Conservation (phyloP, 2,329 filamentous ascomycete species). For the Thelonectria olida region DNA sequence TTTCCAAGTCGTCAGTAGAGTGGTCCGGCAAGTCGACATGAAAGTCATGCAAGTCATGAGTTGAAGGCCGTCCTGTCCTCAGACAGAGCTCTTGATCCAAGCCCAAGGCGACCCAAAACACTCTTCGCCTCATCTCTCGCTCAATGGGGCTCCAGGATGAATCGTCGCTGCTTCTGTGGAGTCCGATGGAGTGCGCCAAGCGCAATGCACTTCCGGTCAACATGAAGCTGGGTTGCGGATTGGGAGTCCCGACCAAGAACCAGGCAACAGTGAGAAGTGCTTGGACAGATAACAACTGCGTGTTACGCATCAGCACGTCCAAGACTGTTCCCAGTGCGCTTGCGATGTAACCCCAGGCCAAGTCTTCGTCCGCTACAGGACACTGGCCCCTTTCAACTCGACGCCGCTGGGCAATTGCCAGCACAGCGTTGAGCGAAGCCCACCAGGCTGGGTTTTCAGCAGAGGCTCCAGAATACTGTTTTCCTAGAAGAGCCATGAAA, state of each 20-base stretch:
- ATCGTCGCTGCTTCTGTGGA: not conserved
- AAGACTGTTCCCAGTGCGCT: not conserved
- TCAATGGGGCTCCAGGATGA: not conserved
- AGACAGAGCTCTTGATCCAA: not conserved
- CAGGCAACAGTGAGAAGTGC: not conserved
- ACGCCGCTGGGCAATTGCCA: not conserved
- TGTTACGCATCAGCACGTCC: not conserved
- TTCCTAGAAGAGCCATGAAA: conserved; percentile 3
- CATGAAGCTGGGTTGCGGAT: conserved; percentile 6
- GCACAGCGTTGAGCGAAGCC: not conserved
- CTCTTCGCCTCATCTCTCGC: not conserved
- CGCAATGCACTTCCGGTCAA: not conserved
- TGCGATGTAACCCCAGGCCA: not conserved
- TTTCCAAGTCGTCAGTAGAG: not conserved
- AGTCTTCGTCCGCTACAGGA: not conserved
- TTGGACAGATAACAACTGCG: not conserved
- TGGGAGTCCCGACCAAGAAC: conserved; percentile 4
- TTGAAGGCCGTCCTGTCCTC: not conserved
- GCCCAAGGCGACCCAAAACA: not conserved
- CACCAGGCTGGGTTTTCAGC: not conserved
- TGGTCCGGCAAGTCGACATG: not conserved
- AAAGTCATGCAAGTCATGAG: not conserved
- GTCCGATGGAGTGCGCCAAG: not conserved
- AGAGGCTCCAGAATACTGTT: not conserved
- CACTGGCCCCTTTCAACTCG: not conserved